phyloP scores from a whole-genome alignment of 2,329 filamentous ascomycete genomes.

The Monilinia fructigena region DNA sequence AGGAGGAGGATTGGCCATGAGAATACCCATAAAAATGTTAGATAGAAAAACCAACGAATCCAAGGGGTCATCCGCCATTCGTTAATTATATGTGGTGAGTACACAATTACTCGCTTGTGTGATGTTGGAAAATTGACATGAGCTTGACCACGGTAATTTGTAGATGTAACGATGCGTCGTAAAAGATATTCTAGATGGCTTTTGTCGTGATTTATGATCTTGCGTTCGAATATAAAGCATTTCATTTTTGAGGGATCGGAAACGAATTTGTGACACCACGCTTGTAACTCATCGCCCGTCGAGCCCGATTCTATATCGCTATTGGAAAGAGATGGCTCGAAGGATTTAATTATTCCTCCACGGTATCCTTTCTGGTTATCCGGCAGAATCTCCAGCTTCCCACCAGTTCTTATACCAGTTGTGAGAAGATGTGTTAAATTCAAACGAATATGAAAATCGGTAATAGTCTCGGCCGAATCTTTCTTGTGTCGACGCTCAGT shows the following conservation, averaged over 20 bases:
- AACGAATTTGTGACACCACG: constrained; percentile 69
- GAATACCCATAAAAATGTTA: constrained; percentile 67
- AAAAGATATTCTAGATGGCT: constrained; percentile 52
- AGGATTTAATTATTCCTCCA: constrained; percentile 58
- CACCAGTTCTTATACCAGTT: constrained; percentile 42
- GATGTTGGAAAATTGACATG: constrained; percentile 58
- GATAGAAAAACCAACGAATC: constrained; percentile 63
- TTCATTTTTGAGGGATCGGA: constrained; percentile 58
- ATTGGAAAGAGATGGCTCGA: constrained; percentile 48
- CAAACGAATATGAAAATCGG: constrained; percentile 59
- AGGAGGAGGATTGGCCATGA: constrained; percentile 70
- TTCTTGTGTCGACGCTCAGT: constrained; percentile 41
- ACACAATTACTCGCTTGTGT: constrained; percentile 58
- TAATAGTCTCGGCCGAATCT: constrained; percentile 49
- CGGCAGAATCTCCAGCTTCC: constrained; percentile 53
- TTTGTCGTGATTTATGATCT: constrained; percentile 61
- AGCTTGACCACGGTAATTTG: constrained; percentile 65
- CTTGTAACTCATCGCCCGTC: constrained; percentile 23
- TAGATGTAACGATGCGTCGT: constrained; percentile 56
- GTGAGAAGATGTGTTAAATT: constrained; percentile 60
- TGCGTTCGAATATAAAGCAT: constrained; percentile 52
- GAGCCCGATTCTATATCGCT: constrained; percentile 24
- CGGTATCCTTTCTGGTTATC: constrained; percentile 61
- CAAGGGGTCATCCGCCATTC: constrained; percentile 62
- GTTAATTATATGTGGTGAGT: constrained; percentile 62